Percentiles rank a stretch among this genome's conserved stretches.
These are phyloP conservation scores for Aspergillus wentii DNA, from an alignment of 495 filamentous ascomycete species.

Conservation along the genomic window DNA sequence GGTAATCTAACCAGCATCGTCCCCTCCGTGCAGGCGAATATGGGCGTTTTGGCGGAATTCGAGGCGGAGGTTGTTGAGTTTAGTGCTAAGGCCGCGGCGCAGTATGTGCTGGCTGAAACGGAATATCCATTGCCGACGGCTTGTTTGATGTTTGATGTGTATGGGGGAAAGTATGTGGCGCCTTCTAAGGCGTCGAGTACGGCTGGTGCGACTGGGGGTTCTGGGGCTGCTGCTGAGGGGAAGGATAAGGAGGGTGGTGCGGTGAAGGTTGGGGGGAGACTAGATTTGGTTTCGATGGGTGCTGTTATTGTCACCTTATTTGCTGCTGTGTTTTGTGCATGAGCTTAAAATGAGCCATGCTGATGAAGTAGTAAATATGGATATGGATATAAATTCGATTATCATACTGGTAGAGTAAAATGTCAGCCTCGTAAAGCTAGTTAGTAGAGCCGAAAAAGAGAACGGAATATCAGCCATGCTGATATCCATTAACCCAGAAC, in stretches of 20 bases:
- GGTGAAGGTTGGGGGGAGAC: not conserved
- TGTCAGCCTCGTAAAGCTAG: no score
- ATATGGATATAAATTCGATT: no score
- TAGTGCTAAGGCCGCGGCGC: not conserved
- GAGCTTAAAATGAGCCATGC: no score
- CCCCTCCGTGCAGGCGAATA: conserved; percentile 11
- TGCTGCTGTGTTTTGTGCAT: not conserved
- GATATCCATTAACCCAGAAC: no score
- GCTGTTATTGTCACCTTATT: conserved; percentile 2
- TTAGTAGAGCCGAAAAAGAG: no score
- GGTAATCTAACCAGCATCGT: conserved; percentile 14
- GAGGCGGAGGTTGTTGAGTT: conserved; percentile 3
- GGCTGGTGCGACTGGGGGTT: not conserved
- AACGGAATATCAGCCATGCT: no score
- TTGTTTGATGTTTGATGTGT: conserved; percentile 15
- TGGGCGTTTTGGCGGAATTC: conserved; percentile 15
- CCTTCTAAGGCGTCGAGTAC: not conserved
- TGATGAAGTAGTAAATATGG: no score
- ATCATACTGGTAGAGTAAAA: no score
- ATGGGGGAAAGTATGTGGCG: no score
- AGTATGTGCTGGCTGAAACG: conserved; percentile 6
- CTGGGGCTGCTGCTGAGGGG: not conserved
- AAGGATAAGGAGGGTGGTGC: conserved; percentile 1
- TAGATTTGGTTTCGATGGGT: not conserved
- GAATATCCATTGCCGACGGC: conserved; percentile 12